Base-by-base conservation (phyloP, 83 land plant genomes). In the Thuja plicata region DNA sequence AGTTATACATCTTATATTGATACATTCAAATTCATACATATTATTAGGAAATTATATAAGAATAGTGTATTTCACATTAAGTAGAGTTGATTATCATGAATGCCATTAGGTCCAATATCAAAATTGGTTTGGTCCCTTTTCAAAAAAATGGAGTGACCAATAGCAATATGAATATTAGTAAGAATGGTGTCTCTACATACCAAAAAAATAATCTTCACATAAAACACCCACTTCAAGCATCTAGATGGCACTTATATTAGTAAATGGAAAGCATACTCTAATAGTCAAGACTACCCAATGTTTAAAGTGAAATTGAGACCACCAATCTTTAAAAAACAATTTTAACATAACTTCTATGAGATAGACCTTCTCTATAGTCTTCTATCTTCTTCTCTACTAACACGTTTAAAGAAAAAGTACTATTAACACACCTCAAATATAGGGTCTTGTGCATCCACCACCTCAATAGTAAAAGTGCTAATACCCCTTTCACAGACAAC, bases 391-490 rank as follows among this genome's bases (percentile, higher is more conserved):
- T 60, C 86, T 86, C 82, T 38, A 87, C 82, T 16, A 89, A 37
- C 40, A 86, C 85, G 8, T 86, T 74, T 60, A 70, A 60, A 48
- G 90, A 37, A 70, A 5, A 89, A 17, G 77, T 34, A 62, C 86
- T 89, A 19, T 81, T 80, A 70, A 55, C 83, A 54, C 60, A 90
- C 48, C 89, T 86, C 62, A 90, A 48, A 87, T 91, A 89, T 43
- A 91, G 87, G 62, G 74, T 83, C 48, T 90, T 92, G 90, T 92
- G 90, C 93, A 87, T 92, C 92, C 70, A 89, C 93, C 12, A 92
- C 92, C 87, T 78, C 84, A n/a, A n/a, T 90, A 16, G 94, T 91
- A 66, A 85, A 92, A 27, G 92, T 89, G 2, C 62, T 92, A 85
- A 92, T 89, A 76, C 91, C 94, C 5, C 88, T 76, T 88, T 88